phyloP scores from a whole-genome alignment of 805 yeast species.

The Cyberlindnera xylosilytica region DNA sequence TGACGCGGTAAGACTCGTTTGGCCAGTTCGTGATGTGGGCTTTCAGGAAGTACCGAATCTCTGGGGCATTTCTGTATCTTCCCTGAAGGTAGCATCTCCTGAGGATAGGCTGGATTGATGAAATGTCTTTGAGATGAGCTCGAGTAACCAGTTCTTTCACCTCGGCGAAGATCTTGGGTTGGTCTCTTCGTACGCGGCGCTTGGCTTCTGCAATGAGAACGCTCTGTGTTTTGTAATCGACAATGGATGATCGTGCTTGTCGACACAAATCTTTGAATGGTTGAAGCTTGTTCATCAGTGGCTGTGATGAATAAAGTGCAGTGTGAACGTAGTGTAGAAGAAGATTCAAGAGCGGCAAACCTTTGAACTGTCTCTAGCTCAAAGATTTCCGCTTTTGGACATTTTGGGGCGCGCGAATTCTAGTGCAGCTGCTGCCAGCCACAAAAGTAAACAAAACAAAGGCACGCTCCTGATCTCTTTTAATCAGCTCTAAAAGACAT shows the following conservation, averaged over 20 bases:
- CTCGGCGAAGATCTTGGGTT: conserved; percentile 8
- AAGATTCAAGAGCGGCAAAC: too few relatives aligned
- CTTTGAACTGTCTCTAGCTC: too few relatives aligned
- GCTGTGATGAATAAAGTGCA: too few relatives aligned
- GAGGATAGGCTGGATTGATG: conserved; percentile 15
- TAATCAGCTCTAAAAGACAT: too few relatives aligned
- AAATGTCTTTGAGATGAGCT: conserved; percentile 3
- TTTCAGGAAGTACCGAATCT: conserved; percentile 20
- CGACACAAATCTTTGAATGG: conserved; percentile 4
- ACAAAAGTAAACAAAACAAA: conserved; percentile 2
- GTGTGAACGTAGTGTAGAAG: too few relatives aligned
- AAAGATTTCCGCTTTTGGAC: too few relatives aligned
- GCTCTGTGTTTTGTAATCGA: conserved; percentile 15
- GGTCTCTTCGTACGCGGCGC: conserved; percentile 13
- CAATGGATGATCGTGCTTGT: conserved; percentile 4
- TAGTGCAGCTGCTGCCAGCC: background rate
- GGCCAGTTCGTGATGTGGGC: conserved; percentile 25
- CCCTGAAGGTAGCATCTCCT: conserved; percentile 20
- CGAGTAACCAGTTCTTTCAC: conserved; percentile 5
- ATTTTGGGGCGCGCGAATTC: too few relatives aligned
- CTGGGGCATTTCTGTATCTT: conserved; percentile 19
- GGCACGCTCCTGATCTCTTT: background rate
- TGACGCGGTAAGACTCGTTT: conserved; percentile 11
- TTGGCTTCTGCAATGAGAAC: conserved; percentile 9
- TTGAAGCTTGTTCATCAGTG: too few relatives aligned